Base-by-base conservation (phyloP, 805 yeast species). In the Barnettozyma vustinii region DNA sequence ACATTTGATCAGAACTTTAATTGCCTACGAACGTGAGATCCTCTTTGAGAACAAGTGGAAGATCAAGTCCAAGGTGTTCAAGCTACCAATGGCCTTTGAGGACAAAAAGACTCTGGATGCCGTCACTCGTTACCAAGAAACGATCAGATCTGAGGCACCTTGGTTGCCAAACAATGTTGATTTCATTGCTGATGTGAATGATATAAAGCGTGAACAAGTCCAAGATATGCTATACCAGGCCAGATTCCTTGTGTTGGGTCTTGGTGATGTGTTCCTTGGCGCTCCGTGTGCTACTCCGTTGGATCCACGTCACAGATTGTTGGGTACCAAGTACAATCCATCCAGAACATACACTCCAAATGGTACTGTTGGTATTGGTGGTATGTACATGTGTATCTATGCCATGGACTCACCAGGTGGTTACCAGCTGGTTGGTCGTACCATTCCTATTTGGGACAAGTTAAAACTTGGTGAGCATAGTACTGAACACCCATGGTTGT, bases 261-360 rank as follows among this genome's bases (percentile, higher is more conserved):
- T 92, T 46, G 99, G 98, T 63, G 99, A 94, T 68, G 98, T 94
- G 25, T 92, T 91, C 71, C 75, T 94, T 58, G 98, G 98, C 44
- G 97, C 99, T 4, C 99, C 99, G 26, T 91, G 97, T 74, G 98
- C 98, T 1, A 96, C 92, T 57, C 98, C 99, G 36, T 78, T 92
- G 58, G 98, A 94, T 66, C 99, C 99, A 50, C 83, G 97, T 61
- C 97, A 91, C 61, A 79, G 97, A 61, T 77, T 90, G 52, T 71
- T 92, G 49, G 99, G 98, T 37, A 78, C 96, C 27, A 92, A 92
- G 70, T 94, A 92, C 71, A 92, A 92, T 65, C 99, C 99, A 37
- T 87, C 97, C 13, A 80, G 99, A 74, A 88, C 97, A 1, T 91
- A 77, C 72, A 92, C 99, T 2, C 96, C 97, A 37, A 88, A 89